Base-by-base conservation (phyloP, 2,329 filamentous ascomycete species). In the Dothideomycetidae sp. region DNA sequence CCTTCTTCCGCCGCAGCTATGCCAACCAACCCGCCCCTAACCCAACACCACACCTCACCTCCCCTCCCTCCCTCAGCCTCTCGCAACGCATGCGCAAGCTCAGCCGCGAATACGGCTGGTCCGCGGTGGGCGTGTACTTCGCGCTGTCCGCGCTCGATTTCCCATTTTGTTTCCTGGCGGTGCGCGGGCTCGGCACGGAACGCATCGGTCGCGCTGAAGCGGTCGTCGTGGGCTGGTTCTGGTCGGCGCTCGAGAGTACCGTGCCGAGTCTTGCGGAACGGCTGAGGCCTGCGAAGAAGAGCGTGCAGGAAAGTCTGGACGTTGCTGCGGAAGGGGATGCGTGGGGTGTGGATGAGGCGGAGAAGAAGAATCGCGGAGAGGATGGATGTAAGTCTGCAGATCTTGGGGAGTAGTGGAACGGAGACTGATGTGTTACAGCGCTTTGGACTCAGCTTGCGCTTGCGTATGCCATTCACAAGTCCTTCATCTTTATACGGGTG, bases 401-500 rank as follows among this genome's bases (percentile, higher is more conserved):
- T n/a, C 11, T 33, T 10, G 9, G 31, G 3, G 14, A n/a, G n/a
- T n/a, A 16, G 14, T 7, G 18, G 14, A 11, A 29, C 4, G 12
- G 10, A 10, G 23, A 34, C 31, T n/a, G 18, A 16, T 16, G 30
- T 28, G 33, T 16, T 15, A 23, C 46, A 78, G 74, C 72, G 50
- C 63, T 80, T 35, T 78, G 74, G 73, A 96, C 90, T 5, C 85
- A 94, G 55, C 66, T 98, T 18, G 85, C 83, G 11, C 70, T 98
- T 33, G 90, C 90, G 10, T 98, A 98, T 54, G 88, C 88, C 17
- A 83, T 98, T 41, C 90, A 98, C 68, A 98, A 98, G 64, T 92
- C 81, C 49, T 84, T 96, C 58, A 94, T 98, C 52, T 93, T 98
- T 59, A 59, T 96, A 47, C 75, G 90, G n/a, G 84, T 98, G 7